Conservation (phyloP, 768 basidiomycete genomes). For the Amanita rimosa region DNA sequence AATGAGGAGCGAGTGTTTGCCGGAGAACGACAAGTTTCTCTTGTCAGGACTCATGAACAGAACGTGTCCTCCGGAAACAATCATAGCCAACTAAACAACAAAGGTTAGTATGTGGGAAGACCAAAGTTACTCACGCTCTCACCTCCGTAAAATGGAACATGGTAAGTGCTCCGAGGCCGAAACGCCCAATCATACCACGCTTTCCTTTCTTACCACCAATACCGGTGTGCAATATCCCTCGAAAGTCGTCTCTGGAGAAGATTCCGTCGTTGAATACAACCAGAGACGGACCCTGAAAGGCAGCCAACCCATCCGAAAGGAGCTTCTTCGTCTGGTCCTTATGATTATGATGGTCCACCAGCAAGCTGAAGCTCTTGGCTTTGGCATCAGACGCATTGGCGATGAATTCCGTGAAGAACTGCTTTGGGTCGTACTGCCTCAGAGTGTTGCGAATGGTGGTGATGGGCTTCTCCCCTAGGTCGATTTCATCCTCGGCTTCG, state of each 20-base stretch:
- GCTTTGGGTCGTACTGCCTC: constrained; percentile 27
- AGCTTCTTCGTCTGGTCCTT: constrained; percentile 9
- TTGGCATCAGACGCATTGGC: constrained; percentile 43
- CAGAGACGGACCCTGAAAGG: constrained; percentile 24
- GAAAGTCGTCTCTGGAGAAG: constrained; percentile 32
- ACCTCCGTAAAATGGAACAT: constrained; percentile 46
- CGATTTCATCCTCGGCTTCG: constrained; percentile 19
- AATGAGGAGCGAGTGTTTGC: constrained; percentile 19
- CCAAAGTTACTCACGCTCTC: background rate
- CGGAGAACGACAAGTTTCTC: constrained; percentile 23
- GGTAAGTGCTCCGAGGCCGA: constrained; percentile 39
- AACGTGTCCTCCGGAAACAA: constrained; percentile 20
- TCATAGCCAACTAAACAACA: constrained; percentile 17
- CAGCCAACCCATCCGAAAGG: constrained; percentile 22
- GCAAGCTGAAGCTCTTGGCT: constrained; percentile 29
- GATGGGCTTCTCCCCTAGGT: constrained; percentile 32
- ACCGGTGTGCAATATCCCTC: constrained; percentile 32
- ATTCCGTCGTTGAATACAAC: constrained; percentile 32
- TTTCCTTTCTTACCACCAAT: constrained; percentile 30
- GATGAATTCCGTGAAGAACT: constrained; percentile 37
- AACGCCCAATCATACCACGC: constrained; percentile 33
- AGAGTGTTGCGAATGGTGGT: constrained; percentile 32
- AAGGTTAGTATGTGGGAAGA: background rate
- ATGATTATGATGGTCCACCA: constrained; percentile 22
- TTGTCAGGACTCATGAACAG: constrained; percentile 37